A percentile compares a stretch with the other conserved stretches of the same genome.
Conservation (phyloP, 371 early-diverging fungal species). For the Mycotypha africana region DNA sequence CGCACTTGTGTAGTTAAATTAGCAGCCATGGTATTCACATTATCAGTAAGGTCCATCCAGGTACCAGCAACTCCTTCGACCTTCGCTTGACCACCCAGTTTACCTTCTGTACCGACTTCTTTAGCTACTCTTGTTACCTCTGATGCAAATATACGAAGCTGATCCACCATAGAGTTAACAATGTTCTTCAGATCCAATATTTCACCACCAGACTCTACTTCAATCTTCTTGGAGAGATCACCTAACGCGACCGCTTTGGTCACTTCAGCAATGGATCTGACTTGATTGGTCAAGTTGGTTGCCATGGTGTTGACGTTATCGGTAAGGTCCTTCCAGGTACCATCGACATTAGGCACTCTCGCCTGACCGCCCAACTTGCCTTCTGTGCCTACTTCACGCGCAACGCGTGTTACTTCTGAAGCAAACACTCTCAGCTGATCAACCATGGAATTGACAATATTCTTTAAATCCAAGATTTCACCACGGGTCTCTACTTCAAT, state of each 20-base stretch:
- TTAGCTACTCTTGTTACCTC: slow-evolving; percentile 47
- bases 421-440: slow-evolving; percentile 43
- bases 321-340: slow-evolving; percentile 43
- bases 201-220: slow-evolving; percentile 28
- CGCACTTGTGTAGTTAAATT: slow-evolving; percentile 55
- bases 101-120: slow-evolving; percentile 40
- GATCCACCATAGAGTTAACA: slow-evolving; percentile 37
- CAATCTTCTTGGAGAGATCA: slow-evolving; percentile 29
- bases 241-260: slow-evolving; percentile 26
- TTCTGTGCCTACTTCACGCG: slow-evolving; percentile 33
- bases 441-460: slow-evolving; percentile 66
- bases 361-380: slow-evolving; percentile 47
- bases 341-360: slow-evolving; percentile 31
- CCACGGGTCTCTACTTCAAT: slow-evolving; percentile 58
- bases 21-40: slow-evolving; percentile 43
- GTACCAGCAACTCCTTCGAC: slow-evolving; percentile 41
- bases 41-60: slow-evolving; percentile 43
- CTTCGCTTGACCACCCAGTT: slow-evolving; percentile 41
- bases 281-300: slow-evolving; percentile 48
- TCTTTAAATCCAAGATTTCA: slow-evolving; percentile 60
- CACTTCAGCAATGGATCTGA: slow-evolving; percentile 40
- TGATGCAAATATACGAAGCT: slow-evolving; percentile 26
- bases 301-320: slow-evolving; percentile 48
- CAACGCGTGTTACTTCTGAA: slow-evolving; percentile 43
- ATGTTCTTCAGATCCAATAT: slow-evolving; percentile 27